These are phyloP conservation scores for Magnusiomyces ingens DNA, from an alignment of 1,139 yeast genomes.

Conservation along the genomic window DNA sequence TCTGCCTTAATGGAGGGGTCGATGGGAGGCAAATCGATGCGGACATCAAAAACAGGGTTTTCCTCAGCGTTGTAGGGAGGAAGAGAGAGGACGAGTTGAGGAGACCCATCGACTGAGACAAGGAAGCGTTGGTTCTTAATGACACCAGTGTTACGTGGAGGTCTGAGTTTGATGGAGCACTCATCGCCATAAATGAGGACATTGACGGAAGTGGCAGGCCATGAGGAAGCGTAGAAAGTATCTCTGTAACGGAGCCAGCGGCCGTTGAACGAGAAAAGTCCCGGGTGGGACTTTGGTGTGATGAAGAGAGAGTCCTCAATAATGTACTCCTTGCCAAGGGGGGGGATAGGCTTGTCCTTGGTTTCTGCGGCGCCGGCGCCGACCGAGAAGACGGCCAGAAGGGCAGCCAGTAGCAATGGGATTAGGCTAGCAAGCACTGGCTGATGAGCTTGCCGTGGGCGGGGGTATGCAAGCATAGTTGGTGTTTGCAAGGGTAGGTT, in stretches of 20 bases:
- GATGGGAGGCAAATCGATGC: conserved; percentile 6
- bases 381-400: neutral
- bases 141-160: conserved; percentile 9
- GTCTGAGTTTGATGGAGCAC: conserved; percentile 12
- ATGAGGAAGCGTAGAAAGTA: conserved; percentile 15
- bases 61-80: conserved; percentile 16
- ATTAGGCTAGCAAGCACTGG: neutral
- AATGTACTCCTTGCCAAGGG: conserved; percentile 5
- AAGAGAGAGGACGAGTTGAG: conserved; percentile 10
- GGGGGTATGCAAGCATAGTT: too few species aligned
- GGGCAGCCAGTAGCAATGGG: neutral
- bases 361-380: neutral
- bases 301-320: conserved; percentile 12
- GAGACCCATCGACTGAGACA: conserved; percentile 13
- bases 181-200: conserved; percentile 16
- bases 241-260: conserved; percentile 22
- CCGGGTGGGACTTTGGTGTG: conserved; percentile 15
- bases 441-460: too few species aligned
- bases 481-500: too few species aligned
- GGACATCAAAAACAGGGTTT: conserved; percentile 14
- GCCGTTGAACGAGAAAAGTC: conserved; percentile 17
- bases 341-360: neutral
- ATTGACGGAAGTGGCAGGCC: conserved; percentile 18
- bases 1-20: neutral
- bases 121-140: conserved; percentile 8